Percentiles rank a stretch among this genome's conserved stretches.
phyloP scores from a whole-genome alignment of 1,139 yeast genomes.

The Magnusiomyces starmeri region DNA sequence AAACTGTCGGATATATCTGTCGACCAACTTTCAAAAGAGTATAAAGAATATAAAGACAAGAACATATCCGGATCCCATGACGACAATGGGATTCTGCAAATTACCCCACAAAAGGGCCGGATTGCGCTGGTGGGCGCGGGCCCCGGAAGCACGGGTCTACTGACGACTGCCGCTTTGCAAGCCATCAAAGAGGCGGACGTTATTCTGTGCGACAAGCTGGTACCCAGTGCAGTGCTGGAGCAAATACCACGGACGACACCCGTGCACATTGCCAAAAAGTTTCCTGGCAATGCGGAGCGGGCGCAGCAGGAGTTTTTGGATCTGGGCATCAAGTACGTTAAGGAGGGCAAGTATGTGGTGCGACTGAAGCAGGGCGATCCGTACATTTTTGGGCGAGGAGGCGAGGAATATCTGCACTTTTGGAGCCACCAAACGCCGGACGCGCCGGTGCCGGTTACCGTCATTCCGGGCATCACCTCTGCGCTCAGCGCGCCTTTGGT shows the following conservation, averaged over 20 bases:
- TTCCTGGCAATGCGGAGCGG: conserved; percentile 93
- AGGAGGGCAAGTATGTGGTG: conserved; percentile 68
- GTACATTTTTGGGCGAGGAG: conserved; percentile 93
- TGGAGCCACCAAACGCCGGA: too few relatives aligned
- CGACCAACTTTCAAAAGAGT: conserved; percentile 47
- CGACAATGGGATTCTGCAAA: background rate
- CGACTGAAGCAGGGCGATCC: conserved; percentile 97
- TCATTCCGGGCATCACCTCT: conserved; percentile 84
- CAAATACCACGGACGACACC: conserved; percentile 69
- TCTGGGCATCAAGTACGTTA: conserved; percentile 58
- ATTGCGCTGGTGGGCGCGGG: conserved; percentile 89
- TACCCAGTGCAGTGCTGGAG: conserved; percentile 80
- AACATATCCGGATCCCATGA: background rate
- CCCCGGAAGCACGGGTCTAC: conserved; percentile 78
- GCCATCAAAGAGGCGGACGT: conserved; percentile 79
- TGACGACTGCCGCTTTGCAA: conserved; percentile 79
- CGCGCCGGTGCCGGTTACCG: conserved; percentile 54
- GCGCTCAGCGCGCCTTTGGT: conserved; percentile 87
- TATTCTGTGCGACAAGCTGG: conserved; percentile 83
- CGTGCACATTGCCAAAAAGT: conserved; percentile 81
- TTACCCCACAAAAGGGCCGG: conserved; percentile 38
- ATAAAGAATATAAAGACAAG: conserved; percentile 21
- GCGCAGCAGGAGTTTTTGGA: conserved; percentile 81
- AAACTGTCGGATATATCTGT: conserved; percentile 52
- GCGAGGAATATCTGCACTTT: conserved; percentile 78